These are phyloP conservation scores for Colletotrichum sojae DNA, from an alignment of 2,329 filamentous ascomycete genomes.

Conservation along the genomic window DNA sequence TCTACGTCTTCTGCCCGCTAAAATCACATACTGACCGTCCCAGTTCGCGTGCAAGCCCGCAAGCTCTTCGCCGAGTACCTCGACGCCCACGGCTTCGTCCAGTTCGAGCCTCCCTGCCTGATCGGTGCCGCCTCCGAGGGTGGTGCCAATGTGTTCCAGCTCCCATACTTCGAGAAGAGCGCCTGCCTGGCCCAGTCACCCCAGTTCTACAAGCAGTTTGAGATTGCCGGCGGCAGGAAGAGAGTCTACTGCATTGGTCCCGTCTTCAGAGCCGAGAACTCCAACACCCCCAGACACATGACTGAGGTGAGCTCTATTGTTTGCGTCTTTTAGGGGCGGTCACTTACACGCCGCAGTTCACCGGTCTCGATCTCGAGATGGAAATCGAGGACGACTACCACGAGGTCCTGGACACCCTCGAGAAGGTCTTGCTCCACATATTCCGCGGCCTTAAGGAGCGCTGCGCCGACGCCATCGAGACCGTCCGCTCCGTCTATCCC, in stretches of 20 bases:
- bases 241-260: constrained; percentile 84
- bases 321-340: too few relatives aligned
- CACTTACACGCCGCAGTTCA: constrained; percentile 66
- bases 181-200: constrained; percentile 86
- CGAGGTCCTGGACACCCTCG: constrained; percentile 20
- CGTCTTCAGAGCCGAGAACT: constrained; percentile 89
- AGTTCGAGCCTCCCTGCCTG: constrained; percentile 91
- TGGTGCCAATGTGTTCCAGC: constrained; percentile 89
- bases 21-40: constrained; percentile 21
- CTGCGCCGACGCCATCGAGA: constrained; percentile 80
- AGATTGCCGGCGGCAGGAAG: constrained; percentile 84
- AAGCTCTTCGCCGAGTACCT: constrained; percentile 50
- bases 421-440: constrained; percentile 30
- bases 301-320: constrained; percentile 70
- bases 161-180: constrained; percentile 89
- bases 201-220: constrained; percentile 90
- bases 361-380: constrained; percentile 91
- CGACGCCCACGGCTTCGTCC: constrained; percentile 45
- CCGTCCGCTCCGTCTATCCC: constrained; percentile 81
- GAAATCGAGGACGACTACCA: constrained; percentile 83
- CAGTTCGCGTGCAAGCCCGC: constrained; percentile 57
- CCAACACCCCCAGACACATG: constrained; percentile 87
- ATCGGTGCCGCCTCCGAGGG: constrained; percentile 94
- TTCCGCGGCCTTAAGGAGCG: constrained; percentile 54
- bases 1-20: not conserved